A percentile compares a stretch with the other conserved stretches of the same genome.
These are phyloP conservation scores for Sabuloglossum arenarium DNA, from an alignment of 495 filamentous ascomycete species.

Conservation along the genomic window DNA sequence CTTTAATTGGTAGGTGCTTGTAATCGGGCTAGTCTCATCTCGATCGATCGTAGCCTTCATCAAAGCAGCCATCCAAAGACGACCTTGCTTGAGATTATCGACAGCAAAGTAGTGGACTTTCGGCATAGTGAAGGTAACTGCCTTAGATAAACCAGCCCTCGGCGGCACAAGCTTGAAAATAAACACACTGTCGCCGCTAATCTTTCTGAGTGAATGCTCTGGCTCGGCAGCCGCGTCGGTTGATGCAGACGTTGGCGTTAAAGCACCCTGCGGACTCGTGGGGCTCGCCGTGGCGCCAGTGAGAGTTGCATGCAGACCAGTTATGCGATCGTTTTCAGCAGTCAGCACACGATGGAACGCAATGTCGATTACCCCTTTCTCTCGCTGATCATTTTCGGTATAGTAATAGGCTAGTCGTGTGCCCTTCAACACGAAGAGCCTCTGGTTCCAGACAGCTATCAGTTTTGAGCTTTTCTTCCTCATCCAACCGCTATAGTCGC, in stretches of 20 bases:
- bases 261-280: slow-evolving; percentile 44
- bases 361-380: slow-evolving; percentile 93
- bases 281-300: slow-evolving; percentile 67
- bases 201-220: slow-evolving; percentile 3
- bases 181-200: slow-evolving; percentile 33
- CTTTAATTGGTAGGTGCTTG: slow-evolving; percentile 84
- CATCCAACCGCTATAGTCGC: slow-evolving; percentile 98
- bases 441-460: slow-evolving; percentile 92
- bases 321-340: slow-evolving; percentile 79
- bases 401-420: slow-evolving; percentile 92
- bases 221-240: slow-evolving; percentile 9
- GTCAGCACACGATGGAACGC: slow-evolving; percentile 88
- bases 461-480: slow-evolving; percentile 92
- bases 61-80: slow-evolving; percentile 94
- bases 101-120: slow-evolving; percentile 96
- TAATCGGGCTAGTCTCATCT: slow-evolving; percentile 55
- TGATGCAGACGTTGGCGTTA: slow-evolving; percentile 30
- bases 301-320: slow-evolving; percentile 74
- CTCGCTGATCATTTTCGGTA: slow-evolving; percentile 72
- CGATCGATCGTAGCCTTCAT: slow-evolving; percentile 99
- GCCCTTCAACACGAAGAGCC: slow-evolving; percentile 82
- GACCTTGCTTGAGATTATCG: slow-evolving; percentile 66
- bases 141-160: slow-evolving; percentile 65
- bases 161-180: slow-evolving; percentile 98
- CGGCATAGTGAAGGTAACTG: slow-evolving; percentile 91